Evolutionary conservation across 2,329 filamentous ascomycete species (phyloP), one percentile per base, ranked within the genome.

Genomic region (Purpureocillium lavendulum): DNA sequence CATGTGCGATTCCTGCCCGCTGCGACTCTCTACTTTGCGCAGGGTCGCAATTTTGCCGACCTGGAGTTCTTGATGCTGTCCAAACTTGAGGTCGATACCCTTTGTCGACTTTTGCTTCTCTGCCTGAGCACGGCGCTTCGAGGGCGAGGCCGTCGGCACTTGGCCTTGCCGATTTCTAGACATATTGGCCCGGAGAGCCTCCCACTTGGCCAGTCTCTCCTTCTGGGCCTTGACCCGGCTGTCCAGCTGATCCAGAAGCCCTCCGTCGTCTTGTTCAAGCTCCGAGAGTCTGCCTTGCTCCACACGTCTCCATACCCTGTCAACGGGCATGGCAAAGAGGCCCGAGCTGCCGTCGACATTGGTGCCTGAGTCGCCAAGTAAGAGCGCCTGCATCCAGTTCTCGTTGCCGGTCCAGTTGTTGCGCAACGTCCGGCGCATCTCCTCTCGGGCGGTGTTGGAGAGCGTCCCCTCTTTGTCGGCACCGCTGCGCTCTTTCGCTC

Each of bases 361-460:
- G 2, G 68, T 61, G 7, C 65, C 66, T 15, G 68, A 66, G 34
- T 86, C 81, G 2, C 85, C 85, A 37, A 81, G 70, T 0, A 92
- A 57, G 15, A 95, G 63, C 2, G 77, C 69, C 35, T 86, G 74
- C 50, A 86, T 72, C 82, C 87, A 90, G 40, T 77, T 73, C 43
- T 82, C 75, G 51, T 82, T 78, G 2, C 87, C 88, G 12, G 84
- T 70, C 88, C 88, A 95, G 48, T 87, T 86, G 44, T 80, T 79
- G 29, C 73, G 70, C 24, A 88, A 64, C 3, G 73, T 69, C 32
- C 73, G 75, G 49, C 80, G 71, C 41, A 87, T 63, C 30, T 75
- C 65, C 1, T 58, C 48, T 33, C 63, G 67, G 4, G 62, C 56
- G 30, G 69, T 61, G 10, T 69, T 62, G 0, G 70, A 58, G 7